Percentiles rank a stretch among this genome's conserved stretches.
Conservation (phyloP, 2,329 filamentous ascomycete genomes). For the Bipolaris cookei region DNA sequence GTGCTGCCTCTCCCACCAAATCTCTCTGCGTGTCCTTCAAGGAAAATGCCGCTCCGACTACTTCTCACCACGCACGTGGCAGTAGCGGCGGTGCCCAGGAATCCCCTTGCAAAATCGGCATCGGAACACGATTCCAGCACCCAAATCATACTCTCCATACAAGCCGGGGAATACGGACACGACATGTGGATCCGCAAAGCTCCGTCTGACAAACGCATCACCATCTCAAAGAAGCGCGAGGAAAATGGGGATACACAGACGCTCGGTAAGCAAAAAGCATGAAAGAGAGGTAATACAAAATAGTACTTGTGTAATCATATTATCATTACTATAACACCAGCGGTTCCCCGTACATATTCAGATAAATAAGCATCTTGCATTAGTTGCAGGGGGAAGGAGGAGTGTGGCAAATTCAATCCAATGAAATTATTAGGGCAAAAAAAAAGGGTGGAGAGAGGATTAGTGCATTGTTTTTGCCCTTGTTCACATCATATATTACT, state of each 20-base stretch:
- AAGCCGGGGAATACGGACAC: neutral
- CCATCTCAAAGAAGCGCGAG: neutral
- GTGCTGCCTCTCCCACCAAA: neutral
- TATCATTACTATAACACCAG: neutral
- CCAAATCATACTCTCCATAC: neutral
- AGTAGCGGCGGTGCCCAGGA: neutral
- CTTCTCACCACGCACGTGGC: neutral
- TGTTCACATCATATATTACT: no score
- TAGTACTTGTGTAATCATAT: neutral
- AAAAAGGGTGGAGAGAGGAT: no score
- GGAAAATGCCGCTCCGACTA: neutral
- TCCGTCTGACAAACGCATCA: neutral
- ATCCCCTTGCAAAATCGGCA: conserved; percentile 12
- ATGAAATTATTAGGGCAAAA: no score
- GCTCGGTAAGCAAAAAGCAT: neutral
- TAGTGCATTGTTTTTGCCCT: no score
- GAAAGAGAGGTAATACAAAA: neutral
- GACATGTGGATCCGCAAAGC: neutral
- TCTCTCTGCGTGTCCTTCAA: neutral
- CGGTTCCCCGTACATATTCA: no score
- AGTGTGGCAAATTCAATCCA: no score
- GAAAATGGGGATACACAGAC: neutral
- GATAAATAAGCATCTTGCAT: no score
- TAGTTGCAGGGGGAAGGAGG: no score
- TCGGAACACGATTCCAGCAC: conserved; percentile 20